Percentiles rank a stretch among this genome's conserved stretches.
Evolutionary conservation across 2,329 filamentous ascomycete genomes (phyloP).

Genomic region (Didymella glomerata): DNA sequence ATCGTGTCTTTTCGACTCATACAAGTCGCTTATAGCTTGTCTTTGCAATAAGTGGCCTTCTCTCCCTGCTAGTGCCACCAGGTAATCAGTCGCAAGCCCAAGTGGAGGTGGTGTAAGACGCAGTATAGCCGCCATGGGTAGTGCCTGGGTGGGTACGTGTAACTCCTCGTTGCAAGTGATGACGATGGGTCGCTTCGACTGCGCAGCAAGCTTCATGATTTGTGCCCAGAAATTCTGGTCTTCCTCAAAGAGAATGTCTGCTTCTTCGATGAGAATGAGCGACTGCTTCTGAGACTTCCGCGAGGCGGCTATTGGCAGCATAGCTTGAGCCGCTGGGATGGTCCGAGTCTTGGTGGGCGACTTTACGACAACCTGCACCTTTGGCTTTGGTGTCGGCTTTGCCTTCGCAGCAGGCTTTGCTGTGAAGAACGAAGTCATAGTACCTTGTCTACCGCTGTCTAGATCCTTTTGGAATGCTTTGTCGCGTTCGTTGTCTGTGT

Average conservation of each 20-base stretch:
- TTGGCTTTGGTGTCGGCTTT: slow-evolving; percentile 31
- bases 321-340: slow-evolving; percentile 30
- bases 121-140: slow-evolving; percentile 87
- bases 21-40: slow-evolving; percentile 73
- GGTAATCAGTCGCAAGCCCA: slow-evolving; percentile 77
- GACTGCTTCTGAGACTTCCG: slow-evolving; percentile 80
- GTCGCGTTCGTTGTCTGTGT: slow-evolving; percentile 50
- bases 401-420: slow-evolving; percentile 36
- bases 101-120: slow-evolving; percentile 73
- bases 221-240: slow-evolving; percentile 95
- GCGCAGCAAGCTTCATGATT: slow-evolving; percentile 76
- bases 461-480: slow-evolving; percentile 65
- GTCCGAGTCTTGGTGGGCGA: slow-evolving; percentile 12
- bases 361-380: slow-evolving; percentile 27
- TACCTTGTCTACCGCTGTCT: slow-evolving; percentile 76
- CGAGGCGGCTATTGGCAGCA: slow-evolving; percentile 43
- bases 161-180: slow-evolving; percentile 94
- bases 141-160: slow-evolving; percentile 75
- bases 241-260: slow-evolving; percentile 92
- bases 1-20: slow-evolving; percentile 73
- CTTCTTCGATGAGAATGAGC: slow-evolving; percentile 91
- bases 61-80: slow-evolving; percentile 82
- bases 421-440: slow-evolving; percentile 83
- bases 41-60: slow-evolving; percentile 84
- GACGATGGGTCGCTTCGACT: slow-evolving; percentile 90